Evolutionary conservation across 1,139 yeast species (phyloP), one percentile per base, ranked within the genome.

Genomic region (Eremothecium sinecaudum): DNA sequence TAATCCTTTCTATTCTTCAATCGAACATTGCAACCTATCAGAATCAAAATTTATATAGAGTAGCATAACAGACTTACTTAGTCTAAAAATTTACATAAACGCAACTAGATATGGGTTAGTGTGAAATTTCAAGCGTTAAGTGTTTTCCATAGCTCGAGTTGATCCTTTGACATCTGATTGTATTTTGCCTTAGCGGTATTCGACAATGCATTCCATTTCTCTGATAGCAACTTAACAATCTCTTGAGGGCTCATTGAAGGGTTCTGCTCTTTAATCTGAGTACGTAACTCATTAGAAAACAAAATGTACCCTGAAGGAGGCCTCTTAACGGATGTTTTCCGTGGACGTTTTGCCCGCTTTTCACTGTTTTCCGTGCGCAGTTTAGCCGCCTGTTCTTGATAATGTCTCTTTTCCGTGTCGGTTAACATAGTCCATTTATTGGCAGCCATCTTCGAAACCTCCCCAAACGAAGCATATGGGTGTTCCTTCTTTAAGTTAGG

Each of bases 181-280:
- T 39, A 50, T 5, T 38, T 37, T 7, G 38, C 32, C 39, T 53
- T 56, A 31, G 47, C 50, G 17, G 27, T 11, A 3, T 44, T 51
- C 5, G 45, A 14, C 31, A 59, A 35, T 2, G 24, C 20, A 16
- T 36, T 50, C 64, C 64, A 59, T 31, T 42, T 34, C 18, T 41
- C 40, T 39, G 55, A 56, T 15, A 45, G 43, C 11, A 44, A 12
- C 24, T 40, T 47, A 16, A 46, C 43, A n/a, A 51, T 14, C 10
- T 52, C 54, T 13, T 38, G 26, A 14, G 42, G 34, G 4, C 40
- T 27, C 4, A 37, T 27, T 7, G 34, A 39, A 33, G 61, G 61
- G 40, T 49, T 37, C 13, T 42, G 32, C 3, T 33, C 27, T 7
- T 23, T 18, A n/a, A 47, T 22, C 7, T 32, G n/a, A 2, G 24